Conservation (phyloP, 2,329 filamentous ascomycete species). For the Tolypocladium tropicale region DNA sequence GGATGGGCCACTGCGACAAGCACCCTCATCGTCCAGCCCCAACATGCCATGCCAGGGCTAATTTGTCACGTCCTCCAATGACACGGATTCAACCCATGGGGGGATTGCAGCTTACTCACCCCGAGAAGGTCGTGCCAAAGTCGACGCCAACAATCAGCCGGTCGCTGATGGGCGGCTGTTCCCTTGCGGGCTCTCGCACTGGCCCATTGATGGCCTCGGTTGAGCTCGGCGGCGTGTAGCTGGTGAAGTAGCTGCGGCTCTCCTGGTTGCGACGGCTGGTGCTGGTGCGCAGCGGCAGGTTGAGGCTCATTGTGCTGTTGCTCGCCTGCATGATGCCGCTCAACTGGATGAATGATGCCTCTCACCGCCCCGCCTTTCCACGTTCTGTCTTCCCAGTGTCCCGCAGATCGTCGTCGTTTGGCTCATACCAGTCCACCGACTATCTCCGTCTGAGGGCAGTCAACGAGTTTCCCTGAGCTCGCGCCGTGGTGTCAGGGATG, state of each 20-base stretch:
- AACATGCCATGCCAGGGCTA: background rate
- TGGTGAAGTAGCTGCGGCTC: slow-evolving; percentile 46
- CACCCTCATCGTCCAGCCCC: background rate
- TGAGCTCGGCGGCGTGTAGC: slow-evolving; percentile 42
- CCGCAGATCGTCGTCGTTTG: background rate
- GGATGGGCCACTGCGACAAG: background rate
- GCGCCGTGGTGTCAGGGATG: background rate
- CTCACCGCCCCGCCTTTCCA: background rate
- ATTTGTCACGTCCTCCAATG: background rate
- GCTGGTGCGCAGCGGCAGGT: slow-evolving; percentile 37
- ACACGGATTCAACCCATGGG: too few relatives aligned
- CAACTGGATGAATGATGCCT: background rate
- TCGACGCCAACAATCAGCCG: slow-evolving; percentile 69
- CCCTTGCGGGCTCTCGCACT: slow-evolving; percentile 43
- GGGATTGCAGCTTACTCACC: slow-evolving; percentile 35
- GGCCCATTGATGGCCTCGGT: slow-evolving; percentile 55
- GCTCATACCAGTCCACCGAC: background rate
- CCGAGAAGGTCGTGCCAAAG: slow-evolving; percentile 77
- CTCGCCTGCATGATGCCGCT: background rate
- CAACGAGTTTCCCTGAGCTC: background rate
- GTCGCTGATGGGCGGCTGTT: slow-evolving; percentile 44
- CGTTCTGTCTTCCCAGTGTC: background rate
- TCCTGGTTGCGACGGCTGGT: slow-evolving; percentile 41
- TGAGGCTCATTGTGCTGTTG: slow-evolving; percentile 34
- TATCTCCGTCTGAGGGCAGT: background rate